Evolutionary conservation across 2,329 filamentous ascomycete species (phyloP).

Genomic region (Fusarium udum): DNA sequence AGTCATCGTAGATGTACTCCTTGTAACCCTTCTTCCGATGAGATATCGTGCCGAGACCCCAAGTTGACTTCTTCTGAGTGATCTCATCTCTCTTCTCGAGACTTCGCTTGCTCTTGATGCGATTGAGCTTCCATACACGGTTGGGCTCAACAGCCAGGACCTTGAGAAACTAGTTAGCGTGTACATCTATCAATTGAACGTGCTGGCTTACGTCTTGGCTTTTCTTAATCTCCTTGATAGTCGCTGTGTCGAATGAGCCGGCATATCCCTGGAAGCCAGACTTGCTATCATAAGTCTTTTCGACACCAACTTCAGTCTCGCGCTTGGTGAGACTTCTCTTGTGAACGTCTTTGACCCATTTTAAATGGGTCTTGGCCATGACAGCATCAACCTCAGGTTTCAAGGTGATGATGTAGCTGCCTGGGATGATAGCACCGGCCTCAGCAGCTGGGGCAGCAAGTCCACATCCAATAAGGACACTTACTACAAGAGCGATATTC

Average conservation of each 20-base stretch:
- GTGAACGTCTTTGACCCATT: constrained; percentile 59
- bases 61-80: constrained; percentile 2
- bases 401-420: constrained; percentile 69
- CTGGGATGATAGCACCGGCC: constrained; percentile 41
- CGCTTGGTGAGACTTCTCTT: constrained; percentile 61
- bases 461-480: constrained; percentile 8
- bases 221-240: constrained; percentile 51
- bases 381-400: constrained; percentile 53
- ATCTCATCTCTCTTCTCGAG: constrained; percentile 11
- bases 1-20: constrained; percentile 22
- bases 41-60: constrained; percentile 30
- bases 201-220: constrained; percentile 50
- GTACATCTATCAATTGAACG: accelerated
- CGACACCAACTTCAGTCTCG: constrained; percentile 46
- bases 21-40: constrained; percentile 10
- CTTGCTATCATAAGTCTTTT: constrained; percentile 41
- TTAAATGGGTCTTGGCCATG: constrained; percentile 57
- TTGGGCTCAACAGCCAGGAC: constrained; percentile 35
- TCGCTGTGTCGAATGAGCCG: constrained; percentile 52
- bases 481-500: neutral
- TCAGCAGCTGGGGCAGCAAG: neutral
- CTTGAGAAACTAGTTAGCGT: neutral
- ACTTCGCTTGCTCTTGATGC: neutral
- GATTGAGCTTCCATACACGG: constrained; percentile 20
- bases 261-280: constrained; percentile 52